These are phyloP conservation scores for Naematelia aurantialba DNA, from an alignment of 768 basidiomycete species.

Conservation along the genomic window DNA sequence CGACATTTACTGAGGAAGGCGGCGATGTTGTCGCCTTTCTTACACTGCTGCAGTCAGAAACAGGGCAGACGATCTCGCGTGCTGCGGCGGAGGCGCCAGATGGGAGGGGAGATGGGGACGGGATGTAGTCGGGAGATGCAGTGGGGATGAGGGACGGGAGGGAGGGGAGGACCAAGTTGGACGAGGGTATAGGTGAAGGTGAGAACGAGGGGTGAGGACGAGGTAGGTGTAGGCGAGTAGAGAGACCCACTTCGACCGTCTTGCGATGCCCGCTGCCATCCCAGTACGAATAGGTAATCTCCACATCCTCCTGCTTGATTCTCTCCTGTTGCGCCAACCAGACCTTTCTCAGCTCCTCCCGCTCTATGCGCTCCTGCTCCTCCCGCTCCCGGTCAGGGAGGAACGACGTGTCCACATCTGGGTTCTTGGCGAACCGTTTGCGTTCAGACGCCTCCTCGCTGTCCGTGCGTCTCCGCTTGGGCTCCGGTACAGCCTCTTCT, in stretches of 20 bases:
- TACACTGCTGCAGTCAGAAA: conserved; percentile 62
- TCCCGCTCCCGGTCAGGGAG: conserved; percentile 97
- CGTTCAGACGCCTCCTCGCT: conserved; percentile 56
- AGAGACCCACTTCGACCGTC: conserved; percentile 68
- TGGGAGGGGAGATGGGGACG: too few species aligned
- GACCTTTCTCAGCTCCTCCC: conserved; percentile 82
- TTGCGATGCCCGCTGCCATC: conserved; percentile 97
- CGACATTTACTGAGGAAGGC: conserved; percentile 89
- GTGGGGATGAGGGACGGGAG: too few species aligned
- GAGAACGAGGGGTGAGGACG: not conserved
- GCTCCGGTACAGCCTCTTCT: conserved; percentile 59
- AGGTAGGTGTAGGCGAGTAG: not conserved
- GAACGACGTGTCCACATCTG: conserved; percentile 94
- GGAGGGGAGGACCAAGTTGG: too few species aligned
- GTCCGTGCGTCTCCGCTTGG: conserved; percentile 37
- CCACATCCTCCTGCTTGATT: conserved; percentile 70
- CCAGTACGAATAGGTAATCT: conserved; percentile 95
- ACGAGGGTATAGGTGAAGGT: too few species aligned
- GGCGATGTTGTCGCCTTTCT: conserved; percentile 88
- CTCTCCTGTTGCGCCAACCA: conserved; percentile 75
- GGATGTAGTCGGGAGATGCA: too few species aligned
- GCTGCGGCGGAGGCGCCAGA: too few species aligned
- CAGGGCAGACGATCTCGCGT: too few species aligned
- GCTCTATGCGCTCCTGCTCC: conserved; percentile 79
- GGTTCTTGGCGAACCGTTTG: conserved; percentile 83